Percentiles rank a stretch among this genome's conserved stretches.
Evolutionary conservation across 345 rosid species (phyloP).

Genomic region (Syzygium aromaticum): DNA sequence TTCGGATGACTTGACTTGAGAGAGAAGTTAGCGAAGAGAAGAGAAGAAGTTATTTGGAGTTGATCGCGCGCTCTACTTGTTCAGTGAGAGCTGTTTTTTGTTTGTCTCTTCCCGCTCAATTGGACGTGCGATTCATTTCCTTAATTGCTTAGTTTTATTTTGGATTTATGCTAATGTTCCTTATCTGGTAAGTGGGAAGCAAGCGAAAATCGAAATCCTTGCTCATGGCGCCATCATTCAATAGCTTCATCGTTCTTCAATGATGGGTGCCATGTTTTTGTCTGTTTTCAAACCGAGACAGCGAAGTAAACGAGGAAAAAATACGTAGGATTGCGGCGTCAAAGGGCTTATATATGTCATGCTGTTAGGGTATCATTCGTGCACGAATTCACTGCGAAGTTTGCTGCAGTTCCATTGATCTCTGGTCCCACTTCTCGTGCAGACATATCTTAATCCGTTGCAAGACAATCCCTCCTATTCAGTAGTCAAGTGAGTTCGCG

Average conservation of each 20-base stretch:
- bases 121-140: background rate
- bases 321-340: background rate
- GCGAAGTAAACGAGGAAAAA: background rate
- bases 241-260: background rate
- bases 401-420: background rate
- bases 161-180: background rate
- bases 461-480: slow-evolving; percentile 40
- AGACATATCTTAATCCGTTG: slow-evolving; percentile 33
- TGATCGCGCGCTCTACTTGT: background rate
- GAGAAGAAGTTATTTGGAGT: background rate
- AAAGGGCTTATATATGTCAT: background rate
- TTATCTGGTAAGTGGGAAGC: background rate
- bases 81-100: background rate
- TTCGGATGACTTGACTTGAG: background rate
- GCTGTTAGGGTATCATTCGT: background rate
- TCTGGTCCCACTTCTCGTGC: background rate
- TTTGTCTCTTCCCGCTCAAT: background rate
- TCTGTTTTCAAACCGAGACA: background rate
- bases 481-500: slow-evolving; percentile 23
- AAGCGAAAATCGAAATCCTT: background rate
- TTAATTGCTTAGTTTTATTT: background rate
- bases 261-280: background rate
- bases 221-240: background rate
- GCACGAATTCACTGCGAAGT: background rate
- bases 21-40: background rate